Evolutionary conservation across 106 monocot species (phyloP).

Genomic region (Hemerocallis citrina): DNA sequence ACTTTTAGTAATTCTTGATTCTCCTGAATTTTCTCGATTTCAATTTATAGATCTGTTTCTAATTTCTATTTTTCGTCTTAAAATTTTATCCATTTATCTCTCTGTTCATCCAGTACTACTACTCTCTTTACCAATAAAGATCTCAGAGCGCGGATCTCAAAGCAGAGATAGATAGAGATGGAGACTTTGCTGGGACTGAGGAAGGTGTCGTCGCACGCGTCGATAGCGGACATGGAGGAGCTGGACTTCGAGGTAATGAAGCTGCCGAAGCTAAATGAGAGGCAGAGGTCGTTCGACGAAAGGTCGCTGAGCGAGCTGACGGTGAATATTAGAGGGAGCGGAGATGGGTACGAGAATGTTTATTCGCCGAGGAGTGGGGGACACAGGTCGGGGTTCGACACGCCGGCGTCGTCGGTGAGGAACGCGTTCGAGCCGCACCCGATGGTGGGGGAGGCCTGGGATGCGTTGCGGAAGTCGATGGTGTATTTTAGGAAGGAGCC

Average conservation of each 20-base stretch:
- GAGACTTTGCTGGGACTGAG: constrained; percentile 1
- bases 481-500: constrained; percentile 35
- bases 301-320: constrained; percentile 37
- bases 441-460: constrained; percentile 40
- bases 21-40: too few relatives aligned
- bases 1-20: too few relatives aligned
- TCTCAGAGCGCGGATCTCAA: too few relatives aligned
- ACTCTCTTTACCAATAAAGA: too few relatives aligned
- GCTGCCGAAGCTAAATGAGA: constrained; percentile 38
- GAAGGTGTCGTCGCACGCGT: constrained; percentile 14
- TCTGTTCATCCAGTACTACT: too few relatives aligned
- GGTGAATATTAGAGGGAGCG: constrained; percentile 22
- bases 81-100: too few relatives aligned
- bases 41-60: too few relatives aligned
- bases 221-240: constrained; percentile 27
- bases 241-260: constrained; percentile 28
- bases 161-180: too few relatives aligned
- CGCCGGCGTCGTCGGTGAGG: constrained; percentile 25
- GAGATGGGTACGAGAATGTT: constrained; percentile 28
- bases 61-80: too few relatives aligned
- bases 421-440: constrained; percentile 44
- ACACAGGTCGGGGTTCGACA: constrained; percentile 29
- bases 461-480: constrained; percentile 26
- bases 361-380: constrained; percentile 33
- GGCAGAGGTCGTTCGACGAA: constrained; percentile 60